Conservation (phyloP, 23 red algal genomes). For the Gracilaria vermiculophylla region DNA sequence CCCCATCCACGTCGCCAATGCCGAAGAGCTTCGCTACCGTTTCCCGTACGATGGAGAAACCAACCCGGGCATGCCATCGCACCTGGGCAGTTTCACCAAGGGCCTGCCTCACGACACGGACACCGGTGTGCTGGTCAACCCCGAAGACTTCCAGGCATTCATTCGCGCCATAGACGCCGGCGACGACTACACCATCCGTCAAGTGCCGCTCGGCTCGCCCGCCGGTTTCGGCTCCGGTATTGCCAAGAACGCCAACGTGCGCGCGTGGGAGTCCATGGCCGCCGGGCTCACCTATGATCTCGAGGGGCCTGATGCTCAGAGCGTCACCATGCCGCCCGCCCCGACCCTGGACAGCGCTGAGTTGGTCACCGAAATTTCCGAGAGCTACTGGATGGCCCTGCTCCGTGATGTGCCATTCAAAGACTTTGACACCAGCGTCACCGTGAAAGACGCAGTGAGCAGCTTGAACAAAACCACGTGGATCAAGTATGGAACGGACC, state of each 20-base stretch:
- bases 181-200: background rate
- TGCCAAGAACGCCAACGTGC: constrained; percentile 10
- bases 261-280: constrained; percentile 67
- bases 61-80: background rate
- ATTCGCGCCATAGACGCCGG: constrained; percentile 49
- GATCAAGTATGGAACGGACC: background rate
- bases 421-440: background rate
- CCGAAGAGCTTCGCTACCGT: constrained; percentile 39
- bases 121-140: constrained; percentile 25
- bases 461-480: constrained; percentile 29
- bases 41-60: background rate
- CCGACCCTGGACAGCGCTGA: constrained; percentile 42
- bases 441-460: background rate
- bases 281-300: constrained; percentile 47
- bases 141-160: constrained; percentile 32
- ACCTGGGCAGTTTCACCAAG: constrained; percentile 52
- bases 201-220: constrained; percentile 40
- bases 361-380: constrained; percentile 37
- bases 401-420: constrained; percentile 35
- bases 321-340: constrained; percentile 67
- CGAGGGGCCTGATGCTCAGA: constrained; percentile 64
- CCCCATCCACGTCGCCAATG: constrained; percentile 35
- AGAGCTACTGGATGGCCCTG: constrained; percentile 66
- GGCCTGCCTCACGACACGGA: constrained; percentile 44
- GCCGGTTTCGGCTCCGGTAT: constrained; percentile 27